phyloP scores from a whole-genome alignment of 1,139 yeast genomes.

The Blastobotrys malaysiensis region DNA sequence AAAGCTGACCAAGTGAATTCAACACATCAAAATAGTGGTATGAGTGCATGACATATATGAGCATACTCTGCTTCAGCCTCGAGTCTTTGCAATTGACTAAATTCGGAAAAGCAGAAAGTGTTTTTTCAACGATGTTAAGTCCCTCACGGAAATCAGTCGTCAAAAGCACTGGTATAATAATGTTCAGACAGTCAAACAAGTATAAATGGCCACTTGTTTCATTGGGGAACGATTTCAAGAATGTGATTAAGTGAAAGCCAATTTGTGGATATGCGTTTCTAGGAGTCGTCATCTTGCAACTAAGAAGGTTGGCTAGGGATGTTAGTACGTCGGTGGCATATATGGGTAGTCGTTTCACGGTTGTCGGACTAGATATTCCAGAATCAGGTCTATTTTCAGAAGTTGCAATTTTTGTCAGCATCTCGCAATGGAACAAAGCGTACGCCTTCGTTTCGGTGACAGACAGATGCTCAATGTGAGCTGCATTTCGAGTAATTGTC shows the following conservation, averaged over 20 bases:
- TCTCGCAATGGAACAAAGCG: constrained; percentile 18
- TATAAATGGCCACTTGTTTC: constrained; percentile 19
- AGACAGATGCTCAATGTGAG: constrained; percentile 24
- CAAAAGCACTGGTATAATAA: constrained; percentile 3
- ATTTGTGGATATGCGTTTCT: constrained; percentile 1
- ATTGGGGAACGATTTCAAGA: constrained; percentile 12
- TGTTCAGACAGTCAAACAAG: constrained; percentile 15
- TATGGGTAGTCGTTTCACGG: constrained; percentile 3
- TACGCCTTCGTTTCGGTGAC: constrained; percentile 6
- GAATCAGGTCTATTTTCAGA: neutral
- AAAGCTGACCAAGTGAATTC: neutral
- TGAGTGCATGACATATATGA: constrained; percentile 8
- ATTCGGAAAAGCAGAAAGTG: neutral
- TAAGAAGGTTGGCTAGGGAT: constrained; percentile 6
- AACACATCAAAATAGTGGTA: neutral
- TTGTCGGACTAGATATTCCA: neutral
- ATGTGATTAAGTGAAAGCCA: constrained; percentile 6
- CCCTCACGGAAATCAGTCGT: constrained; percentile 3
- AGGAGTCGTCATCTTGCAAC: constrained; percentile 5
- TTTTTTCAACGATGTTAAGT: neutral
- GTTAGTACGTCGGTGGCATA: constrained; percentile 7
- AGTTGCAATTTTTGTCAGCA: constrained; percentile 6
- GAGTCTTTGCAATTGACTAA: constrained; percentile 5
- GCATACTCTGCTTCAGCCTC: constrained; percentile 3
- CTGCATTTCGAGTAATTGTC: constrained; percentile 14